Evolutionary conservation across 2,329 filamentous ascomycete genomes (phyloP).

Genomic region (Aspergillus hortae): DNA sequence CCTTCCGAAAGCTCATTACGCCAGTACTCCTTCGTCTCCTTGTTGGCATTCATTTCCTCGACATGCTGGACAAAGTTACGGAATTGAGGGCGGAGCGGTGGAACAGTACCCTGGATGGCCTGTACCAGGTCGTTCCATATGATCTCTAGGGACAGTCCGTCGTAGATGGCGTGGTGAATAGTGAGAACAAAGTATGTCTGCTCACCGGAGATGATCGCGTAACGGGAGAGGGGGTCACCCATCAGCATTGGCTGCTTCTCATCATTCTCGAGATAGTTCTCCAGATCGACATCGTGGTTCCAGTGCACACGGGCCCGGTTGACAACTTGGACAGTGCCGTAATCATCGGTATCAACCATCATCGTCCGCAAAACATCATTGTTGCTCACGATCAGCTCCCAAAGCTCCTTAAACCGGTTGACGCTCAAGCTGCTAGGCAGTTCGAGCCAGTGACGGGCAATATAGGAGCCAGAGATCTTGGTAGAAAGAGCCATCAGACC

Average conservation of each 20-base stretch:
- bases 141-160: slow-evolving; percentile 27
- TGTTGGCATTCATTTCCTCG: slow-evolving; percentile 29
- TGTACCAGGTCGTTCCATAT: slow-evolving; percentile 9
- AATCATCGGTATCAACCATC: slow-evolving; percentile 17
- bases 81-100: slow-evolving; percentile 21
- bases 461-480: slow-evolving; percentile 35
- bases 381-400: slow-evolving; percentile 31
- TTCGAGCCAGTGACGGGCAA: slow-evolving; percentile 33
- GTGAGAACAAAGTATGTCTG: slow-evolving; percentile 38
- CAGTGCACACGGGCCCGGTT: slow-evolving; percentile 19
- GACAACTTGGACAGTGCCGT: slow-evolving; percentile 25
- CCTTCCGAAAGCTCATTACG: slow-evolving; percentile 37
- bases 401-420: slow-evolving; percentile 34
- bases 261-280: slow-evolving; percentile 11
- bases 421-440: slow-evolving; percentile 27
- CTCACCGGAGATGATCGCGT: slow-evolving; percentile 11
- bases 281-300: slow-evolving; percentile 13
- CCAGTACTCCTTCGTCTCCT: slow-evolving; percentile 42
- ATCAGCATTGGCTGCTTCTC: slow-evolving; percentile 16
- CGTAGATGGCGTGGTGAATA: slow-evolving; percentile 45
- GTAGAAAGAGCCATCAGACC: slow-evolving; percentile 33
- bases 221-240: slow-evolving; percentile 15
- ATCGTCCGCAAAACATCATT: slow-evolving; percentile 40
- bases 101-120: slow-evolving; percentile 1
- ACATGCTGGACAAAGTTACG: slow-evolving; percentile 43